Evolutionary conservation across 345 rosid species (phyloP).

Genomic region (Streptanthus diversifolius): DNA sequence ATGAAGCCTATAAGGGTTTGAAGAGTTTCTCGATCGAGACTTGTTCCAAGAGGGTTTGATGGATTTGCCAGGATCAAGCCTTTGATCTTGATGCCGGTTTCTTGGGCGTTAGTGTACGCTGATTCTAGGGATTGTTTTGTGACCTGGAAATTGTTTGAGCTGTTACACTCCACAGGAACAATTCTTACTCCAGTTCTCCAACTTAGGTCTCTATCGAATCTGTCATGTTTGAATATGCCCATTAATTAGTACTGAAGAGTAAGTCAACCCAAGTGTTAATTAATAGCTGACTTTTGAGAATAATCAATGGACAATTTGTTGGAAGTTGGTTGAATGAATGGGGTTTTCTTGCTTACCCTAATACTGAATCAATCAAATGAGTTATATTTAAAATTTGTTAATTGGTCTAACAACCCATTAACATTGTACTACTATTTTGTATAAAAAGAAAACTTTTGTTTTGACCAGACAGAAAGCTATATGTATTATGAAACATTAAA

Average conservation of each 20-base stretch:
- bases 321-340: background rate
- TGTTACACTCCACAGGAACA: slow-evolving; percentile 47
- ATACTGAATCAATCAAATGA: slow-evolving; percentile 11
- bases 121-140: slow-evolving; percentile 45
- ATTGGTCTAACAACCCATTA: background rate
- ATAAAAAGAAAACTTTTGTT: background rate
- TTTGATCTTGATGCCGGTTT: slow-evolving; percentile 32
- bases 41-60: slow-evolving; percentile 40
- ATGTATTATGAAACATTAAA: background rate
- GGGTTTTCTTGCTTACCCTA: background rate
- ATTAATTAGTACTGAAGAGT: slow-evolving; percentile 5
- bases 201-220: slow-evolving; percentile 55
- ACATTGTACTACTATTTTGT: background rate
- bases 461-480: slow-evolving; percentile 2
- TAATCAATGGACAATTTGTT: background rate
- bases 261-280: slow-evolving; percentile 18
- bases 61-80: slow-evolving; percentile 29
- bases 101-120: slow-evolving; percentile 38
- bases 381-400: background rate
- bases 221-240: background rate
- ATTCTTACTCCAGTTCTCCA: slow-evolving; percentile 58
- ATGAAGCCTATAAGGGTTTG: slow-evolving; percentile 30
- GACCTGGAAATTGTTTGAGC: slow-evolving; percentile 50
- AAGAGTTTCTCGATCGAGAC: slow-evolving; percentile 16
- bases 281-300: background rate